Evolutionary conservation across 345 rosid species (phyloP).

Genomic region (Gossypium longicalyx): DNA sequence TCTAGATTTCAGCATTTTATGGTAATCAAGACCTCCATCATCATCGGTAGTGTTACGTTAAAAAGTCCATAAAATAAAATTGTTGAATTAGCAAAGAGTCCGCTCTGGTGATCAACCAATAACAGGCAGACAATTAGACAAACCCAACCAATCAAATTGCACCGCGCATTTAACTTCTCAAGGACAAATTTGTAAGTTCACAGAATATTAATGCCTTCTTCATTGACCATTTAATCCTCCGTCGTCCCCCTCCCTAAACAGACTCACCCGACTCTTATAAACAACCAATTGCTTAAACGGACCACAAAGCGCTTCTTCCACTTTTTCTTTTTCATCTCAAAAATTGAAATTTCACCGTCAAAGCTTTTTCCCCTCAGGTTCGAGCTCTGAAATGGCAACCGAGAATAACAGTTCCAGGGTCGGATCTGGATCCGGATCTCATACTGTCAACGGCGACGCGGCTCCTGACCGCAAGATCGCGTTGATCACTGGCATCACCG

Average conservation of each 20-base stretch:
- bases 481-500: conserved; percentile 86
- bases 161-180: background rate
- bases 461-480: conserved; percentile 44
- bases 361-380: background rate
- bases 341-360: background rate
- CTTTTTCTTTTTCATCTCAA: background rate
- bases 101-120: background rate
- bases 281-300: background rate
- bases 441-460: conserved; percentile 28
- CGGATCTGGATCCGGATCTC: conserved; percentile 33
- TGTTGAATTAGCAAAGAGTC: background rate
- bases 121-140: background rate
- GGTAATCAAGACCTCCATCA: no score
- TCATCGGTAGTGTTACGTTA: no score
- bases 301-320: background rate
- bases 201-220: background rate
- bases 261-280: background rate
- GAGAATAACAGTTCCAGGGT: conserved; percentile 31
- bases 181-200: background rate
- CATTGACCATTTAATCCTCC: background rate
- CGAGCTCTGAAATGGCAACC: conserved; percentile 30
- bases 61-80: no score
- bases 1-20: no score
- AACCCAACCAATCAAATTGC: background rate
- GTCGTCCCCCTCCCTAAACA: background rate